A percentile compares a stretch with the other conserved stretches of the same genome.
These are phyloP conservation scores for Lathyrus aphaca DNA, from an alignment of 306 rosid genomes.

Conservation along the genomic window DNA sequence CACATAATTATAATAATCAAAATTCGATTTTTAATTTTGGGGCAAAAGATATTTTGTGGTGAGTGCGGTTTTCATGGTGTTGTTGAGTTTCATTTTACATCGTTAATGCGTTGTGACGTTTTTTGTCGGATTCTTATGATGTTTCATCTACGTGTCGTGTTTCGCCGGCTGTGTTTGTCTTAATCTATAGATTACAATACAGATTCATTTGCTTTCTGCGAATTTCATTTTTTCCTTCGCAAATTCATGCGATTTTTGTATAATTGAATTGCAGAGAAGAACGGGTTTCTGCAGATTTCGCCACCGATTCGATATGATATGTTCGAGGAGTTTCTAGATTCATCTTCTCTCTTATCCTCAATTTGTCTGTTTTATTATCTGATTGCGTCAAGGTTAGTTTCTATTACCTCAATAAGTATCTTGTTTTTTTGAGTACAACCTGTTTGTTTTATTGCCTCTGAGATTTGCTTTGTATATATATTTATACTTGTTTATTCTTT, in stretches of 20 bases:
- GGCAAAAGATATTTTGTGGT: constrained; percentile 42
- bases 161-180: constrained; percentile 42
- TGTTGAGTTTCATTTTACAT: constrained; percentile 30
- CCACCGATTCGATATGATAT: constrained; percentile 31
- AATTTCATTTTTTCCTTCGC: constrained; percentile 22
- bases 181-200: constrained; percentile 12
- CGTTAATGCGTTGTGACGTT: constrained; percentile 27
- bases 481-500: not conserved
- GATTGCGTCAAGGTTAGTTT: constrained; percentile 29
- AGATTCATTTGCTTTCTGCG: constrained; percentile 22
- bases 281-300: constrained; percentile 37
- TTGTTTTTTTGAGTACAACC: constrained; percentile 8
- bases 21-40: constrained; percentile 31
- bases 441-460: constrained; percentile 27
- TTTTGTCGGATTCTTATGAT: constrained; percentile 42
- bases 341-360: constrained; percentile 25
- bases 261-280: constrained; percentile 24
- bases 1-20: constrained; percentile 9
- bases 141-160: constrained; percentile 44
- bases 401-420: constrained; percentile 15
- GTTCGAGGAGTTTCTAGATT: constrained; percentile 45
- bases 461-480: constrained; percentile 14
- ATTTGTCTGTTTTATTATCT: constrained; percentile 12
- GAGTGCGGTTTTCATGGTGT: constrained; percentile 43
- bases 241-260: constrained; percentile 30